Base-by-base conservation (phyloP, 495 filamentous ascomycete genomes). In the Aspergillus haitiensis region DNA sequence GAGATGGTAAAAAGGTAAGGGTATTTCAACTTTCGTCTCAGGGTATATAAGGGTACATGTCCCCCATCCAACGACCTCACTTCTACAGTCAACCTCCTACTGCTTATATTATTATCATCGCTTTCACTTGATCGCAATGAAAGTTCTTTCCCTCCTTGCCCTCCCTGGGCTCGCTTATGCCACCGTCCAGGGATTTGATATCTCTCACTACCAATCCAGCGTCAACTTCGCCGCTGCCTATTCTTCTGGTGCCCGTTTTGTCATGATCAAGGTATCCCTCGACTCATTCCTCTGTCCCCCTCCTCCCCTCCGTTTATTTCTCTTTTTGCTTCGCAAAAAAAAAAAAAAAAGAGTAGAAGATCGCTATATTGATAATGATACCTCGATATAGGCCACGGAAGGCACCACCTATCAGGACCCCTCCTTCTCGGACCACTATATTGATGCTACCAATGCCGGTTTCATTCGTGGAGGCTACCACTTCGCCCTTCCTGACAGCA, bases 131-230 rank as follows among this genome's bases (percentile, higher is more conserved):
- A 27, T 27, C 21, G 21, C 21, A 39, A 40, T 44, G 36, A 45
- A 40, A 15, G 8, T 40, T 54, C 33, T 64, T 58, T 44, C 56
- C 33, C 18, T 58, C 21, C 46, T 51, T 7, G 63, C 65, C n/a
- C 61, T 63, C 36, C 54, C 59, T 10, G 63, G 61, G 12, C 53
- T 61, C 39, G 65, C 73, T 40, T 61, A 51, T 16, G 56, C 63
- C 13, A 72, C 76, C 6, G 81, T 87, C 42, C 79, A 83, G 54
- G 86, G 86, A 32, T 88, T 88, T 61, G 86, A 88, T 61, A 83
- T 88, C 64, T 88, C 86, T 13, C 66, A 81, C 59, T 61, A 31
- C 1, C 59, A 61, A 27, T 15, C 40, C 47, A 51, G 15, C 16
- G 47, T 54, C n/a, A 18, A 62, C 55, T 52, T 55, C 18, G 4